Conservation (phyloP, 176 grass and related monocot genomes). For the Leersia perrieri region DNA sequence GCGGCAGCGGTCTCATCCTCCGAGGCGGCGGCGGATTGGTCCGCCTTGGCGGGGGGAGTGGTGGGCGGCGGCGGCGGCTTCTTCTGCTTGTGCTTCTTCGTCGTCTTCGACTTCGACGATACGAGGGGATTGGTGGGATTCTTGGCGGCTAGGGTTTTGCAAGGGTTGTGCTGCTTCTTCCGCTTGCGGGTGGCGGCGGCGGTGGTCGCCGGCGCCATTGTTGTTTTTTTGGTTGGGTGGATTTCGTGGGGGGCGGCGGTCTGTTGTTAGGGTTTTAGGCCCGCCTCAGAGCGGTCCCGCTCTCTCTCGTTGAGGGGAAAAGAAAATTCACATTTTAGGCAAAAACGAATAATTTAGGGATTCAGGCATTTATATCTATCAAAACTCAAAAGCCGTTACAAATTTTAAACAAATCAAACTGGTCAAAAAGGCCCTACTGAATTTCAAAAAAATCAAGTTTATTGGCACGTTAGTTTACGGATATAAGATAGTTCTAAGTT, state of each 20-base stretch:
- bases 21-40: background rate
- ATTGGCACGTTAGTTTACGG: too few relatives aligned
- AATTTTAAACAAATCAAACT: too few relatives aligned
- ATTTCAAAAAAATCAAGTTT: too few relatives aligned
- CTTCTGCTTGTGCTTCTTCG: constrained; percentile 38
- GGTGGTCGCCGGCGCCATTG: constrained; percentile 36
- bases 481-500: too few relatives aligned
- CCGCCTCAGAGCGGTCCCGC: too few relatives aligned
- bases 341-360: too few relatives aligned
- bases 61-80: background rate
- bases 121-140: constrained; percentile 8
- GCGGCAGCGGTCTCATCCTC: background rate
- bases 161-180: constrained; percentile 37
- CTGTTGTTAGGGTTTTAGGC: background rate
- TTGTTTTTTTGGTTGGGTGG: background rate
- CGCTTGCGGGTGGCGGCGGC: constrained; percentile 27
- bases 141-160: constrained; percentile 32
- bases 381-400: too few relatives aligned
- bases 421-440: too few relatives aligned
- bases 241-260: too few relatives aligned
- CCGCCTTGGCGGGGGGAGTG: background rate
- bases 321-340: background rate
- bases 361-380: too few relatives aligned
- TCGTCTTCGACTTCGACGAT: background rate
- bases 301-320: background rate